Evolutionary conservation across 495 filamentous ascomycete species (phyloP).

Genomic region (Chaetomidium leptoderma): DNA sequence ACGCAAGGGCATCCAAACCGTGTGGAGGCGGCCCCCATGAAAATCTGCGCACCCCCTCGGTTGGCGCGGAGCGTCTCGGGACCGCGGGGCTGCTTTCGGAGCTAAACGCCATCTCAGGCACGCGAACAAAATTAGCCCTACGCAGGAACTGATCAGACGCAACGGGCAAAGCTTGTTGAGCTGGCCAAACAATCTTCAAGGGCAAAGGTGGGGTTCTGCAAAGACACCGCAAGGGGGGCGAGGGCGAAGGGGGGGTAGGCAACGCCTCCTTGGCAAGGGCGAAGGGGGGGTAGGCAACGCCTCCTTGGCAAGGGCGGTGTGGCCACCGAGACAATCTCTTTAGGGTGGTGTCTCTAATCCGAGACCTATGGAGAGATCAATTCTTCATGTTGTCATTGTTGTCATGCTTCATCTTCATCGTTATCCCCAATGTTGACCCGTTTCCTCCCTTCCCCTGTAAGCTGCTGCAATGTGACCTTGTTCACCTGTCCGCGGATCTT

Average conservation of each 20-base stretch:
- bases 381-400: slow-evolving; percentile 26
- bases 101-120: slow-evolving; percentile 20
- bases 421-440: slow-evolving; percentile 79
- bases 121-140: slow-evolving; percentile 27
- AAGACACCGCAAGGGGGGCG: slow-evolving; percentile 8
- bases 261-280: slow-evolving; percentile 23
- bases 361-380: slow-evolving; percentile 23
- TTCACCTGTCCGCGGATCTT: slow-evolving; percentile 84
- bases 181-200: slow-evolving; percentile 19
- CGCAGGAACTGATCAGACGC: slow-evolving; percentile 23
- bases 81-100: slow-evolving; percentile 14
- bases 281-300: slow-evolving; percentile 5
- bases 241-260: slow-evolving; percentile 1
- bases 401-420: slow-evolving; percentile 54
- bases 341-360: slow-evolving; percentile 5
- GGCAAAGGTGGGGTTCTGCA: slow-evolving; percentile 19
- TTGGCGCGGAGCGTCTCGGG: slow-evolving; percentile 12
- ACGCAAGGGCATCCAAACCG: slow-evolving; percentile 40
- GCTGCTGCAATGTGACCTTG: slow-evolving; percentile 80
- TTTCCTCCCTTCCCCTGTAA: slow-evolving; percentile 75
- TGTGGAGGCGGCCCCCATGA: slow-evolving; percentile 8
- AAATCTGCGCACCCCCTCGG: slow-evolving; percentile 17
- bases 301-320: slow-evolving; percentile 26
- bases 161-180: slow-evolving; percentile 5
- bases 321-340: slow-evolving; percentile 24